A percentile compares a stretch with the other conserved stretches of the same genome.
Evolutionary conservation across 257 asterid genomes (phyloP).

Genomic region (Craterostigma plantagineum): DNA sequence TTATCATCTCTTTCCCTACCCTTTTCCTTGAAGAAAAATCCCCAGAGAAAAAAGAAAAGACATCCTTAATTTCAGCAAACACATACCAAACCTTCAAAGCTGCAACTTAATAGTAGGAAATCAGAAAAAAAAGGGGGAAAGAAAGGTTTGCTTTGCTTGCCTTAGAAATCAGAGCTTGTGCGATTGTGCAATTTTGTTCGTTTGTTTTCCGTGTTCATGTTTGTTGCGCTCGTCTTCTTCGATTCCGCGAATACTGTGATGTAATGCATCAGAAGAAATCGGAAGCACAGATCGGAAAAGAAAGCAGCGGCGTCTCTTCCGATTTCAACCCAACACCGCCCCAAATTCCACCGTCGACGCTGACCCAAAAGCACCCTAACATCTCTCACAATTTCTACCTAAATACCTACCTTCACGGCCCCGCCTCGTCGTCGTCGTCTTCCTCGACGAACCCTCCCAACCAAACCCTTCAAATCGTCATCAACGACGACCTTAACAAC

Average conservation of each 20-base stretch:
- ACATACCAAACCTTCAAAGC: too few species aligned
- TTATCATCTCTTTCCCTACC: background rate
- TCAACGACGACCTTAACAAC: constrained; percentile 17
- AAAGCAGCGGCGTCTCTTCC: constrained; percentile 98
- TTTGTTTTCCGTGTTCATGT: too few species aligned
- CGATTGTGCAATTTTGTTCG: background rate
- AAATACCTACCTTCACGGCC: constrained; percentile 7
- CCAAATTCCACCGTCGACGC: constrained; percentile 26
- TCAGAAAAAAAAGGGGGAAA: too few species aligned
- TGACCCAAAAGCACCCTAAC: constrained; percentile 41
- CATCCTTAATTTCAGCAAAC: too few species aligned
- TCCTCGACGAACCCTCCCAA: constrained; percentile 10
- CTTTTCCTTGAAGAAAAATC: constrained; percentile 7
- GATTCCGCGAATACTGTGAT: constrained; percentile 8
- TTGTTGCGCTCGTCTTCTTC: too few species aligned
- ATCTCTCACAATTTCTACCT: constrained; percentile 15
- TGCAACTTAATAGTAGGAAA: too few species aligned
- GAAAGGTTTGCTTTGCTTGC: too few species aligned
- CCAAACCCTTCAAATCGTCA: constrained; percentile 29
- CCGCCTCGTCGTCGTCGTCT: constrained; percentile 11
- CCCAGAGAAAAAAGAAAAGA: too few species aligned
- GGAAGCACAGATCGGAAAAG: constrained; percentile 96
- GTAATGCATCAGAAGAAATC: constrained; percentile 98
- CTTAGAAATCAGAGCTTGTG: background rate
- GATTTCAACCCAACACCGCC: constrained; percentile 88